Evolutionary conservation across 768 basidiomycete genomes (phyloP).

Genomic region (Auriscalpium vulgare): DNA sequence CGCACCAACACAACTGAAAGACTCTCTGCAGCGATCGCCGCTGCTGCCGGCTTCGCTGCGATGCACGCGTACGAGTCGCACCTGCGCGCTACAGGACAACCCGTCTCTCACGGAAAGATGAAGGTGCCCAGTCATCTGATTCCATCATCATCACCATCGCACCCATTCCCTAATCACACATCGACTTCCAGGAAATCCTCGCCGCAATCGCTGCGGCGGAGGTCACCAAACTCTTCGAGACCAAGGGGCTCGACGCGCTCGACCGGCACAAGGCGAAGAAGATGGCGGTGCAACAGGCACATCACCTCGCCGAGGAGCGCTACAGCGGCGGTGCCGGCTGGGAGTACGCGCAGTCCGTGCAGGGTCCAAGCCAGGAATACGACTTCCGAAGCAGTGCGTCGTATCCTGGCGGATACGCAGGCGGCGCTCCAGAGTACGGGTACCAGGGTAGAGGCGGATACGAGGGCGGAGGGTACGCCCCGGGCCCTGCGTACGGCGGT

Average conservation of each 20-base stretch:
- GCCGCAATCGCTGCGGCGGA: constrained; percentile 31
- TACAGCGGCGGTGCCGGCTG: constrained; percentile 13
- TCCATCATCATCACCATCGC: not conserved
- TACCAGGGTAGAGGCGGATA: not conserved
- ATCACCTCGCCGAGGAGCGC: constrained; percentile 13
- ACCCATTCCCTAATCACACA: not conserved
- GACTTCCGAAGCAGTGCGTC: constrained; percentile 10
- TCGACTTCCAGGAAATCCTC: constrained; percentile 21
- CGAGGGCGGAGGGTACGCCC: not conserved
- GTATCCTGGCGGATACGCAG: constrained; percentile 7
- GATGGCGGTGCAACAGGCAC: constrained; percentile 15
- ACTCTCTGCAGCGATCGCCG: constrained; percentile 13
- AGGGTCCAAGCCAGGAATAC: constrained; percentile 11
- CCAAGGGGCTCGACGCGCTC: constrained; percentile 24
- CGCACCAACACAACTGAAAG: no score
- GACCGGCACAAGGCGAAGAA: constrained; percentile 17
- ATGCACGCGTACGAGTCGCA: constrained; percentile 32
- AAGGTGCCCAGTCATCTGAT: constrained; percentile 8
- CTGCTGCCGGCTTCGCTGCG: constrained; percentile 30
- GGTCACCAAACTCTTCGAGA: constrained; percentile 31
- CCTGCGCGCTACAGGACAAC: constrained; percentile 22
- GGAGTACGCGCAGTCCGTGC: constrained; percentile 11
- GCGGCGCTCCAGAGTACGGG: not conserved
- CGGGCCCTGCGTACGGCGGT: not conserved
- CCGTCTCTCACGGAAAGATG: constrained; percentile 23